These are phyloP conservation scores for Takashimella koratensis DNA, from an alignment of 1,284 basidiomycete genomes.

Conservation along the genomic window DNA sequence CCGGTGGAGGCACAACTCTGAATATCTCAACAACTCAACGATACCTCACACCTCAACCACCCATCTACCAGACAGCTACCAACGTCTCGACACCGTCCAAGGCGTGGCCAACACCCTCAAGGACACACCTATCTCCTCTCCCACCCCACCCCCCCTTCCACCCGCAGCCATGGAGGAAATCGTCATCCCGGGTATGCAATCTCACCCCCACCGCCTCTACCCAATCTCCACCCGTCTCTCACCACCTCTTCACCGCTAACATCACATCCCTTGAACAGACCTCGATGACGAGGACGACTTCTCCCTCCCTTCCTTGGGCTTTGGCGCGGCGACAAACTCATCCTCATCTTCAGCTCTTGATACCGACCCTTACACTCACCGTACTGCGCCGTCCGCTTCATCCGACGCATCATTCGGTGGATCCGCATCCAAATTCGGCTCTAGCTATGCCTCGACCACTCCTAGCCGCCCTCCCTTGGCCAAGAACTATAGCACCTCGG, in stretches of 20 bases:
- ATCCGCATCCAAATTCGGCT: background rate
- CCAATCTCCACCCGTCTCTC: background rate
- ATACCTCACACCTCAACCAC: too few species aligned
- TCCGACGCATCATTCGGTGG: constrained; percentile 9
- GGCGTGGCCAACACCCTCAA: too few species aligned
- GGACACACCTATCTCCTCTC: too few species aligned
- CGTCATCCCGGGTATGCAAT: constrained; percentile 40
- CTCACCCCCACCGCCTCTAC: background rate
- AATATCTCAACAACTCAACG: too few species aligned
- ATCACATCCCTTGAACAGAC: constrained; percentile 17
- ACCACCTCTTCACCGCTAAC: too few species aligned
- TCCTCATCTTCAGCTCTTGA: constrained; percentile 10
- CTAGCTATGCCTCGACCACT: background rate
- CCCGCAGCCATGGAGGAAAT: constrained; percentile 31
- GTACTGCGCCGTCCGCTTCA: constrained; percentile 23
- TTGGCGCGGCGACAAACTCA: constrained; percentile 21
- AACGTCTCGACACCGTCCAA: too few species aligned
- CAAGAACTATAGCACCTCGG: background rate
- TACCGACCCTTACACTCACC: constrained; percentile 21
- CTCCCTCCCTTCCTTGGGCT: constrained; percentile 29
- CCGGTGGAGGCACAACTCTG: too few species aligned
- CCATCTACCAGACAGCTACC: too few species aligned
- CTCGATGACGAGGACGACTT: constrained; percentile 45
- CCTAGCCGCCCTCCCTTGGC: constrained; percentile 1
- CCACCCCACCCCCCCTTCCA: background rate